Conservation (phyloP, 257 asterid species). For the Agastache rugosa region DNA sequence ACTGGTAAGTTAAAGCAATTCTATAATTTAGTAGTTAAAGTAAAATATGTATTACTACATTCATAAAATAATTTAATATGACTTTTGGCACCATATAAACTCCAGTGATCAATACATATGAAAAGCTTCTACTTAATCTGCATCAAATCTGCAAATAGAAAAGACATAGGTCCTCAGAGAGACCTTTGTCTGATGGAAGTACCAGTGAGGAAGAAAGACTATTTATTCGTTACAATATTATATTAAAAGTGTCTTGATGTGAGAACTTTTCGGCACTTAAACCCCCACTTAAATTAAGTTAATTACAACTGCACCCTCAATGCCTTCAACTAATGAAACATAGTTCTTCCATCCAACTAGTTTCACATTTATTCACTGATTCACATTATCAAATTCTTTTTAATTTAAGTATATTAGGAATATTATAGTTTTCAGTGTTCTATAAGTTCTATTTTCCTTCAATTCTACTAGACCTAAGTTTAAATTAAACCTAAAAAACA, state of each 20-base stretch:
- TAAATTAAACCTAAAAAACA: not conserved
- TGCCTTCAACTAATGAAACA: not conserved
- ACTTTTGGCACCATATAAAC: constrained; percentile 13
- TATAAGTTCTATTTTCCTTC: not conserved
- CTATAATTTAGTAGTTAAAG: constrained; percentile 1
- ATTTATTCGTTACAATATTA: not conserved
- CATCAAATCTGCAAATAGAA: constrained; percentile 17
- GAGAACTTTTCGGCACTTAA: not conserved
- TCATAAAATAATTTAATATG: constrained; percentile 3
- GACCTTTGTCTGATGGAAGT: constrained; percentile 6
- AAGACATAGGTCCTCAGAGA: constrained; percentile 7
- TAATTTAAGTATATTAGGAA: not conserved
- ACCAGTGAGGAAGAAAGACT: constrained; percentile 11
- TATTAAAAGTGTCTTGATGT: not conserved
- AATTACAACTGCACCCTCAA: not conserved
- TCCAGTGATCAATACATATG: constrained; percentile 5
- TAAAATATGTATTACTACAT: constrained; percentile 3
- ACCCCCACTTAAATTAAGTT: not conserved
- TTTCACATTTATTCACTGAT: not conserved
- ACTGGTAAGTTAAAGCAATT: constrained; percentile 21
- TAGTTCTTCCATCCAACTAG: not conserved
- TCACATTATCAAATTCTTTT: not conserved
- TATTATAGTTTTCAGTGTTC: not conserved
- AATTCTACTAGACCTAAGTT: not conserved
- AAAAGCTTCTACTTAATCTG: constrained; percentile 20